These are phyloP conservation scores for Tardiomyces depauwii DNA, from an alignment of 1,139 yeast genomes.

Conservation along the genomic window DNA sequence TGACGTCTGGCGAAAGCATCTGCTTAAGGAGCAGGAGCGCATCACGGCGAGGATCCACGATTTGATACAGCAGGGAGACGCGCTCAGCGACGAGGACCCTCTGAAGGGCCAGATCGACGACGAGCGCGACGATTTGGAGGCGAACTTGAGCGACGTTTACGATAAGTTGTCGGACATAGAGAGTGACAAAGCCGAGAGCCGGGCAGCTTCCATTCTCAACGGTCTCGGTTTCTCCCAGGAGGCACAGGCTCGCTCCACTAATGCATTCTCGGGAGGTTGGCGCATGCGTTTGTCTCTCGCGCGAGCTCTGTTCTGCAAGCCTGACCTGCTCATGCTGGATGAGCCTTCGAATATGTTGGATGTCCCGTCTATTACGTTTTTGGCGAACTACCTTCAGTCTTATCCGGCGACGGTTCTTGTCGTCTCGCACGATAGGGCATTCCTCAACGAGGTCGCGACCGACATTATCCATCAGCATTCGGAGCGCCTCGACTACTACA, in stretches of 20 bases:
- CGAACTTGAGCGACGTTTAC: conserved; percentile 63
- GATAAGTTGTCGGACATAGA: conserved; percentile 87
- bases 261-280: conserved; percentile 99
- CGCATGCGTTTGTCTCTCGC: conserved; percentile 98
- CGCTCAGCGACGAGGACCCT: conserved; percentile 24
- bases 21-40: conserved; percentile 63
- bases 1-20: conserved; percentile 95
- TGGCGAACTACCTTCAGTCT: conserved; percentile 78
- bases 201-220: conserved; percentile 88
- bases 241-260: conserved; percentile 72
- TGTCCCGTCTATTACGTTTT: conserved; percentile 92
- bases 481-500: conserved; percentile 88
- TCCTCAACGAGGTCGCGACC: conserved; percentile 94
- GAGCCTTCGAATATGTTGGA: conserved; percentile 99
- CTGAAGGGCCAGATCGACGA: conserved; percentile 75
- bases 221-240: conserved; percentile 92
- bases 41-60: conserved; percentile 65
- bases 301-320: conserved; percentile 93
- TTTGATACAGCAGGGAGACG: conserved; percentile 56
- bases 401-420: conserved; percentile 89
- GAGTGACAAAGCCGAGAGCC: conserved; percentile 92
- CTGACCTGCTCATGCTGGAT: conserved; percentile 83
- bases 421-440: conserved; percentile 96
- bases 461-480: conserved; percentile 97
- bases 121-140: conserved; percentile 78